Evolutionary conservation across 2,329 filamentous ascomycete genomes (phyloP), one percentile per base, ranked within the genome.

Genomic region (Colletotrichum sansevieriae): DNA sequence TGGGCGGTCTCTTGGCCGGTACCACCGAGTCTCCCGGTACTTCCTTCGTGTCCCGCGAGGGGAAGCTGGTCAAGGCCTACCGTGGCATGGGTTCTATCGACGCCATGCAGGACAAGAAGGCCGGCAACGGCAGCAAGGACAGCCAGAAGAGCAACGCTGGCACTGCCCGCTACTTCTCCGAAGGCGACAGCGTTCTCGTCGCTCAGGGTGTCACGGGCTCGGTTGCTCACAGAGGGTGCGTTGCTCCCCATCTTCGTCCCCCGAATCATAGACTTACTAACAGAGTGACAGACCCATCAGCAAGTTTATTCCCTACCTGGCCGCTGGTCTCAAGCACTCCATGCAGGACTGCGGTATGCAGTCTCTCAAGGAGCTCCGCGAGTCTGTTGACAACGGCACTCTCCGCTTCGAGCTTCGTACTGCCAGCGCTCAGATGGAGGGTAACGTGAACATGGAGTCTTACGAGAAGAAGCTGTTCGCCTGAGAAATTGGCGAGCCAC

Each of bases 391-490:
- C 73, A 85, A 89, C 37, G 94, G 95, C 70, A 88, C 84, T 57
- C 90, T 98, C 63, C 90, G 96, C 76, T 99, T 99, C 79, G 96
- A 99, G 86, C 87, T 98, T 77, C 88, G 96, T 75, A 98, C 94
- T 70, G 92, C 94, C 69, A 97, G 94, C 81, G 96, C 96, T 58
- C 94, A 97, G 88, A 88, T 97, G 68, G 96, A 99, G 86, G 96
- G 96, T 72, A 96, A 95, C 78, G 95, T 99, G 71, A 97, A 98
- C 84, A 94, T 99, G 87, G 94, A 98, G 85, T 95, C 93, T 79
- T 98, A 97, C 80, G 96, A 98, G 87, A 99, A 99, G 92, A 99
- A 98, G 89, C 92, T 99, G 74, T 99, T 97, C 83, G 94, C 94
- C 76, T 98, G 90, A 81, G 56, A 61, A 29, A 56, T 15, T 29